Percentiles rank a stretch among this genome's conserved stretches.
These are phyloP conservation scores for Lactuca saligna DNA, from an alignment of 129 eudicot species.

Conservation along the genomic window DNA sequence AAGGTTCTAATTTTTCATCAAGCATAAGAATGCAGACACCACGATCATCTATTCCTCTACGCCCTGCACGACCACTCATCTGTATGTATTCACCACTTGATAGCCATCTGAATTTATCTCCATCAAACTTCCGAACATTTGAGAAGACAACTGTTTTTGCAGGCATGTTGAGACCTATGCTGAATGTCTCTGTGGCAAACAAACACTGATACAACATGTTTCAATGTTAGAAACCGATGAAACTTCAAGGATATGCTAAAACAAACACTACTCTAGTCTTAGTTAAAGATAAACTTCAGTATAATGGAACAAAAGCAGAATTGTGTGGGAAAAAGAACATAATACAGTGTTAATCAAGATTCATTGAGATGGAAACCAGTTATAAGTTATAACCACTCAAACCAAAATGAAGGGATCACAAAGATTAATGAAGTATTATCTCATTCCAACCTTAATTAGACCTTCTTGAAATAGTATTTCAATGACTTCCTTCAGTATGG, in stretches of 20 bases:
- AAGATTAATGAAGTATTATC: slow-evolving; percentile 5
- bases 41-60: slow-evolving; percentile 99
- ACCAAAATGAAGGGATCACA: neutral
- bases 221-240: slow-evolving; percentile 21
- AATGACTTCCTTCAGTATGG: slow-evolving; percentile 96
- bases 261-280: neutral
- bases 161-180: slow-evolving; percentile 99
- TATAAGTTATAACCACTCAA: too few relatives aligned
- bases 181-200: slow-evolving; percentile 99
- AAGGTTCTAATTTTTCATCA: slow-evolving; percentile 97
- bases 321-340: too few relatives aligned
- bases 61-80: slow-evolving; percentile 99
- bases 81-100: slow-evolving; percentile 98
- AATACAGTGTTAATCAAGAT: too few relatives aligned
- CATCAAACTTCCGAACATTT: slow-evolving; percentile 98
- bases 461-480: slow-evolving; percentile 99
- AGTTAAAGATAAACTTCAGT: too few relatives aligned
- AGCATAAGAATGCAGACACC: slow-evolving; percentile 99
- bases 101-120: slow-evolving; percentile 97
- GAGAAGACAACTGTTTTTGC: slow-evolving; percentile 99
- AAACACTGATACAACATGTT: slow-evolving; percentile 62
- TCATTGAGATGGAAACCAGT: too few relatives aligned
- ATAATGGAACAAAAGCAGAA: too few relatives aligned
- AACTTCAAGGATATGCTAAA: slow-evolving; percentile 11
- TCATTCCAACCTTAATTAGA: slow-evolving; percentile 71